These are phyloP conservation scores for Epichloe sp. DNA, from an alignment of 2,329 filamentous ascomycete species.

Conservation along the genomic window DNA sequence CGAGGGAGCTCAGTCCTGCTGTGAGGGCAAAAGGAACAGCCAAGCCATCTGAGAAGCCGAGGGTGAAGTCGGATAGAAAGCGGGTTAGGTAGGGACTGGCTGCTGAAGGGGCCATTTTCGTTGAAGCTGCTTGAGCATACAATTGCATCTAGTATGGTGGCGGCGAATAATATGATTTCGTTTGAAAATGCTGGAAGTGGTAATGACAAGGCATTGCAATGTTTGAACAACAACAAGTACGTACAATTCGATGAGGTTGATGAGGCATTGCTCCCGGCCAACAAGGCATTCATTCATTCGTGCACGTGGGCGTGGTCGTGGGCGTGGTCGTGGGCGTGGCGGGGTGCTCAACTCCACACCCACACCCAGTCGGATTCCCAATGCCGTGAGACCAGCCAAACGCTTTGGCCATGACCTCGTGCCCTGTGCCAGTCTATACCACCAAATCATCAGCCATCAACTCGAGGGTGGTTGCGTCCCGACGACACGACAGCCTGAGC, in stretches of 20 bases:
- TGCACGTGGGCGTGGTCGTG: not conserved
- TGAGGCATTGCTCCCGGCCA: not conserved
- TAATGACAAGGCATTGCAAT: too few relatives aligned
- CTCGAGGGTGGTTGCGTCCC: too few relatives aligned
- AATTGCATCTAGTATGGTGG: too few relatives aligned
- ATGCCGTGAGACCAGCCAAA: too few relatives aligned
- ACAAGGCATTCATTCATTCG: not conserved
- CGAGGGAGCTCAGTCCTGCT: slow-evolving; percentile 51
- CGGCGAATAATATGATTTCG: too few relatives aligned
- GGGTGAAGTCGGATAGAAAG: slow-evolving; percentile 51
- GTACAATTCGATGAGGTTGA: too few relatives aligned
- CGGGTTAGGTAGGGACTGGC: slow-evolving; percentile 21
- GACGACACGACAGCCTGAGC: too few relatives aligned
- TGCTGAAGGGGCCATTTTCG: not conserved
- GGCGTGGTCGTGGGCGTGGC: not conserved
- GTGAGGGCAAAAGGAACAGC: slow-evolving; percentile 66
- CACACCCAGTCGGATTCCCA: not conserved
- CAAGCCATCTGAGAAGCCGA: slow-evolving; percentile 61
- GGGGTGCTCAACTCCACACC: not conserved
- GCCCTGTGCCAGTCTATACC: too few relatives aligned
- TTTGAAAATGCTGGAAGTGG: too few relatives aligned
- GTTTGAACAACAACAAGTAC: too few relatives aligned
- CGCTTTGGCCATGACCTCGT: too few relatives aligned
- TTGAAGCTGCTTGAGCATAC: not conserved
- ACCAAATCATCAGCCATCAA: too few relatives aligned